A percentile compares a stretch with the other conserved stretches of the same genome.
These are phyloP conservation scores for Camelina laxa DNA, from an alignment of 345 rosid species.

Conservation along the genomic window DNA sequence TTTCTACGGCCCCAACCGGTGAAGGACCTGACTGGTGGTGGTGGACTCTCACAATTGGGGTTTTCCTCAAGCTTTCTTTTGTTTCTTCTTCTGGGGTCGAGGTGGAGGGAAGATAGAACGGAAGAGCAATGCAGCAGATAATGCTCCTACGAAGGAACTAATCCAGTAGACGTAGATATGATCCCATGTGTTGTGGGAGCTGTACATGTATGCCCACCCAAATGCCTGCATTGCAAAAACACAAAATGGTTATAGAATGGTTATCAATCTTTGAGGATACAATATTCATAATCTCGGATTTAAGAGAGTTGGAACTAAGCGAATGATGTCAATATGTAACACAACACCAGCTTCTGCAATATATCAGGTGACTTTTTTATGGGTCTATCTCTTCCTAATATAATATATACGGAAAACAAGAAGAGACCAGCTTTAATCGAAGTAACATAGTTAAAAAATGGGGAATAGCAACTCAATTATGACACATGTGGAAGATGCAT, in stretches of 20 bases:
- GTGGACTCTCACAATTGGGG: neutral
- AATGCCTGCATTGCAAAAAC: constrained; percentile 67
- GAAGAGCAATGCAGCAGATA: constrained; percentile 78
- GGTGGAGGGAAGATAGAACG: constrained; percentile 68
- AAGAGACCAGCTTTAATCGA: neutral
- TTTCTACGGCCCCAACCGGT: constrained; percentile 33
- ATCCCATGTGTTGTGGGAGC: constrained; percentile 90
- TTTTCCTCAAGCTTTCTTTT: constrained; percentile 63
- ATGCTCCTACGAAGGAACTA: constrained; percentile 85
- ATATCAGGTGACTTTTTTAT: neutral
- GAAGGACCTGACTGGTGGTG: constrained; percentile 16
- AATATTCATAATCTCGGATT: neutral
- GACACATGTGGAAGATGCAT: neutral
- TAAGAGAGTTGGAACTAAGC: neutral
- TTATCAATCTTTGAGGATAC: neutral
- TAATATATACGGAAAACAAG: neutral
- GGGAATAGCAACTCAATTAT: neutral
- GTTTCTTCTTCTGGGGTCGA: constrained; percentile 47
- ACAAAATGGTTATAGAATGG: neutral
- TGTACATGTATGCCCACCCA: constrained; percentile 91
- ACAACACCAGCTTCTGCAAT: neutral
- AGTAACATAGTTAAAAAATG: neutral
- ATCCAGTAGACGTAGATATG: constrained; percentile 96
- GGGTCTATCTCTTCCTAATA: too few species aligned
- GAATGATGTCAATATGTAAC: neutral